These are phyloP conservation scores for Hymenoscyphus fraxineus DNA, from an alignment of 2,329 filamentous ascomycete species.

Conservation along the genomic window DNA sequence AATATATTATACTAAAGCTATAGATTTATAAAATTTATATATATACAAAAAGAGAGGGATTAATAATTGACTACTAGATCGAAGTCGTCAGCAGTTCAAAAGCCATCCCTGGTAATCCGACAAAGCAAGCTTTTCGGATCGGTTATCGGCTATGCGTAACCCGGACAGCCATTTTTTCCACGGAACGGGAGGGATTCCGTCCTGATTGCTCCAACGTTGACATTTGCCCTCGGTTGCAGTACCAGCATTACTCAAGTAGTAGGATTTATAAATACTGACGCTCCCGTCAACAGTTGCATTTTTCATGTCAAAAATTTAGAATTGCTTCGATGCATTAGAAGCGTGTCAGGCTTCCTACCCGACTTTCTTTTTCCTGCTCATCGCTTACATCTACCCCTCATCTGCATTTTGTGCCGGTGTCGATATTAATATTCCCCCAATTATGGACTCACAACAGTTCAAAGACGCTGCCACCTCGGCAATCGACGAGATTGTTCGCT, in stretches of 20 bases:
- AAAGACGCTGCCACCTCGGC: constrained; percentile 70
- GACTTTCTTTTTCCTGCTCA: neutral
- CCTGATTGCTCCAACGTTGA: neutral
- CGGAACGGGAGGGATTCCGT: neutral
- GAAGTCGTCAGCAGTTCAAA: no score
- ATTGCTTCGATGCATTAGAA: neutral
- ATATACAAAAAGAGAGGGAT: no score
- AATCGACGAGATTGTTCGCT: constrained; percentile 80
- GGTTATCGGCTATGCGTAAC: neutral
- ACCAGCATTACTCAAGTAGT: neutral
- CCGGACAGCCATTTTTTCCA: neutral
- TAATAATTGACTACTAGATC: no score
- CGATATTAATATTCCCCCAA: constrained; percentile 3
- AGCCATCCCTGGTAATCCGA: no score
- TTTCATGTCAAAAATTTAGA: neutral
- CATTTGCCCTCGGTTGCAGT: neutral
- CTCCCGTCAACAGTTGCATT: neutral
- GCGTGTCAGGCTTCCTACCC: no score
- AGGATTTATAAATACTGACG: neutral
- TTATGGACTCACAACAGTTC: constrained; percentile 79
- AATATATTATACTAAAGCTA: no score
- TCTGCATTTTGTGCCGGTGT: neutral
- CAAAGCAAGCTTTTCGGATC: neutral
- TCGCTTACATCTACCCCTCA: neutral
- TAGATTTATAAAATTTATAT: no score